phyloP scores from a whole-genome alignment of 371 early-diverging fungal genomes.

The Apophysomyces sp. region DNA sequence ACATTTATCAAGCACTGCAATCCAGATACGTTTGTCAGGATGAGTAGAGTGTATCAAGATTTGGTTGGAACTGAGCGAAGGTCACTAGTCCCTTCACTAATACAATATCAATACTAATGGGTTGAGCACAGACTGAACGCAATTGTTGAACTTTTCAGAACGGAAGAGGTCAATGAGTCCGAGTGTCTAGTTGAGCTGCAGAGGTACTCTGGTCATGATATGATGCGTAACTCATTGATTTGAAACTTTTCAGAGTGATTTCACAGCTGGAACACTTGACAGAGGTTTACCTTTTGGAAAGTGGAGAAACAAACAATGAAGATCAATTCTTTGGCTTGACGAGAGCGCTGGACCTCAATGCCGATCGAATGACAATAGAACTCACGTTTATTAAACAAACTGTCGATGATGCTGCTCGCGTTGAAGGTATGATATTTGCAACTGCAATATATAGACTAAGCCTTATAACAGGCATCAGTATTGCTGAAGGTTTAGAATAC shows the following conservation, averaged over 20 bases:
- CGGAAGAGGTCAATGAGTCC: slow-evolving; percentile 67
- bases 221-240: not conserved
- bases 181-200: slow-evolving; percentile 64
- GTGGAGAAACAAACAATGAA: slow-evolving; percentile 27
- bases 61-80: slow-evolving; percentile 68
- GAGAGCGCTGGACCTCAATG: slow-evolving; percentile 60
- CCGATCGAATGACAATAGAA: slow-evolving; percentile 67
- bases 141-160: slow-evolving; percentile 69
- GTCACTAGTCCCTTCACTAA: slow-evolving; percentile 1
- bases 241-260: slow-evolving; percentile 36
- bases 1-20: slow-evolving; percentile 67
- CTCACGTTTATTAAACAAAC: slow-evolving; percentile 49
- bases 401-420: slow-evolving; percentile 22
- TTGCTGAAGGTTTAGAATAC: slow-evolving; percentile 47
- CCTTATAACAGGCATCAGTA: slow-evolving; percentile 20
- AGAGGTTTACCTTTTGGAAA: slow-evolving; percentile 54
- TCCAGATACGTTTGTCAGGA: slow-evolving; percentile 65
- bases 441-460: not conserved
- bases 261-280: slow-evolving; percentile 68
- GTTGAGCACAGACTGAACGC: slow-evolving; percentile 48
- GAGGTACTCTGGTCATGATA: slow-evolving; percentile 8
- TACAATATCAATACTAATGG: not conserved
- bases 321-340: slow-evolving; percentile 58
- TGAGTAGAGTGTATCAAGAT: slow-evolving; percentile 72
- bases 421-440: slow-evolving; percentile 21